Evolutionary conservation across 352 stramenopile genomes (phyloP).

Genomic region (Pythium aristosporum): DNA sequence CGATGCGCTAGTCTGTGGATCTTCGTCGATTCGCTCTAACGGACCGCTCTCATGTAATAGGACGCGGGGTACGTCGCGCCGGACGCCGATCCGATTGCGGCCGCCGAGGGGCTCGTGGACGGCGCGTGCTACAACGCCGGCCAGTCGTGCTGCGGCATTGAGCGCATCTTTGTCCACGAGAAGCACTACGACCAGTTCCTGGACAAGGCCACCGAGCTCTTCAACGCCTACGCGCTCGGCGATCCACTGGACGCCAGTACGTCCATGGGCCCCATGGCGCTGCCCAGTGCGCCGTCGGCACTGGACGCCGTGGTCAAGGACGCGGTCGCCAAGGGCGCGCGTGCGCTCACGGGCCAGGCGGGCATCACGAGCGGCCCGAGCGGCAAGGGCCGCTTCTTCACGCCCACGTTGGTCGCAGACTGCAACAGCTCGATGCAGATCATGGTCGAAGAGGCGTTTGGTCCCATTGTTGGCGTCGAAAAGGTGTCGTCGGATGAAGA

Average conservation of each 20-base stretch:
- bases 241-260: slow-evolving; percentile 61
- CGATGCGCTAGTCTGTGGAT: not conserved
- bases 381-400: slow-evolving; percentile 74
- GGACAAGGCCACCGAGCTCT: slow-evolving; percentile 56
- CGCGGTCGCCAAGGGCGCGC: slow-evolving; percentile 68
- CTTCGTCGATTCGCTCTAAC: not conserved
- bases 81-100: slow-evolving; percentile 62
- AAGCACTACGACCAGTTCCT: slow-evolving; percentile 80
- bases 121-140: slow-evolving; percentile 84
- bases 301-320: slow-evolving; percentile 67
- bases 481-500: slow-evolving; percentile 70
- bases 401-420: slow-evolving; percentile 68
- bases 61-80: slow-evolving; percentile 74
- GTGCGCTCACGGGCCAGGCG: slow-evolving; percentile 40
- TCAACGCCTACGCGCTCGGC: slow-evolving; percentile 65
- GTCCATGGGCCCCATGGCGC: slow-evolving; percentile 71
- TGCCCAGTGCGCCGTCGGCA: slow-evolving; percentile 43
- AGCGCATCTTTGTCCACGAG: slow-evolving; percentile 86
- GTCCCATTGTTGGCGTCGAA: slow-evolving; percentile 76
- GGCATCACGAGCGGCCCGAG: slow-evolving; percentile 43
- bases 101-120: slow-evolving; percentile 72
- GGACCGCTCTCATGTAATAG: slow-evolving; percentile 18
- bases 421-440: slow-evolving; percentile 71
- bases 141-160: slow-evolving; percentile 82
- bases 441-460: slow-evolving; percentile 85